Conservation (phyloP, 768 basidiomycete species). For the Boletus reticuloceps region DNA sequence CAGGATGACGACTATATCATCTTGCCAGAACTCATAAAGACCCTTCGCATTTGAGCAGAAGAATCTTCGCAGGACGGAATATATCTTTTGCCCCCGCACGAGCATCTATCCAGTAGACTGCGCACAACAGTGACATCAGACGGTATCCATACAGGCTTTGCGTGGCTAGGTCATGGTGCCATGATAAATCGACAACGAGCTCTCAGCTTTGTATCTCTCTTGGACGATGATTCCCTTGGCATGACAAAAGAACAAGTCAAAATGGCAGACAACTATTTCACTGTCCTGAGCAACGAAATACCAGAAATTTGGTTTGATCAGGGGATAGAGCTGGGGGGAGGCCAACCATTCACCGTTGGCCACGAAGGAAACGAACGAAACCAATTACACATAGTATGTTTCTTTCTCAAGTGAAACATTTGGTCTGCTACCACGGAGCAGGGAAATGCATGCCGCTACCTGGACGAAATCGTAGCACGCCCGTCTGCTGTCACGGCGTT, state of each 20-base stretch:
- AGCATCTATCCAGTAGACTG: constrained; percentile 53
- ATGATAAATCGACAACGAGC: constrained; percentile 46
- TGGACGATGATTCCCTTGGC: constrained; percentile 37
- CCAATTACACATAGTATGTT: constrained; percentile 54
- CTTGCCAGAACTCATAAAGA: constrained; percentile 51
- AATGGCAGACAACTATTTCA: constrained; percentile 73
- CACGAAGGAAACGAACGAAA: constrained; percentile 57
- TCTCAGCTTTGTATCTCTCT: constrained; percentile 47
- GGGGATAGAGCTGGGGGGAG: constrained; percentile 58
- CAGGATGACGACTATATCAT: constrained; percentile 73
- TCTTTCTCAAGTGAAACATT: neutral
- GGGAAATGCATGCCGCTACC: constrained; percentile 45
- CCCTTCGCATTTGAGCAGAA: constrained; percentile 43
- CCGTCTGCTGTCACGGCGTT: neutral
- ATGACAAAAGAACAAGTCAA: constrained; percentile 48
- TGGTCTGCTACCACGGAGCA: constrained; percentile 19
- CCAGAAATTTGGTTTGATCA: constrained; percentile 66
- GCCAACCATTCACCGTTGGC: constrained; percentile 61
- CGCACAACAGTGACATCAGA: constrained; percentile 39
- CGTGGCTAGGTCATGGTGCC: constrained; percentile 67
- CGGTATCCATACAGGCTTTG: constrained; percentile 52
- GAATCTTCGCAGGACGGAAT: constrained; percentile 33
- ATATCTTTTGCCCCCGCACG: constrained; percentile 59
- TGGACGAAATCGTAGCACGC: constrained; percentile 34
- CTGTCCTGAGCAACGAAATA: constrained; percentile 51